phyloP scores from a whole-genome alignment of 345 rosid genomes.

The Gynandropsis gynandra region DNA sequence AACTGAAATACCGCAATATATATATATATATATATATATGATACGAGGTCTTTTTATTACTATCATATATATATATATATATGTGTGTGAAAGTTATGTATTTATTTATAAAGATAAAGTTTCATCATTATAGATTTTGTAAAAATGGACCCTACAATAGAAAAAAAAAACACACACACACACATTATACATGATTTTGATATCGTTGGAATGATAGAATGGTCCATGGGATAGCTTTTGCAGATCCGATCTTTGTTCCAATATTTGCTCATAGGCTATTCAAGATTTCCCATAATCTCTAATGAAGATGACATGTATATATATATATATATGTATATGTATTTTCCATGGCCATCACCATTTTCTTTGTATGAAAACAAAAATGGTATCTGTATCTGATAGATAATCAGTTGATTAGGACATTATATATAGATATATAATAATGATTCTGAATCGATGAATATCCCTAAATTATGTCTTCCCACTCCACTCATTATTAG shows the following conservation, averaged over 20 bases:
- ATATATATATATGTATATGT: constrained; percentile 26
- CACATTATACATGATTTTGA: too few relatives aligned
- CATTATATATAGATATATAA: not conserved
- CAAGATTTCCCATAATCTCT: constrained; percentile 46
- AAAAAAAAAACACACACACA: too few relatives aligned
- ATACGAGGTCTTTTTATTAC: too few relatives aligned
- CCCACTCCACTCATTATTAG: too few relatives aligned
- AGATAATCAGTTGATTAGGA: constrained; percentile 20
- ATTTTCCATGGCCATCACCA: constrained; percentile 11
- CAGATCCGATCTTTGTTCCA: constrained; percentile 15
- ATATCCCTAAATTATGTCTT: constrained; percentile 15
- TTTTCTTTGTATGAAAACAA: not conserved
- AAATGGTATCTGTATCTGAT: constrained; percentile 3
- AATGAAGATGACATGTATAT: constrained; percentile 34
- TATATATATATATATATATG: too few relatives aligned
- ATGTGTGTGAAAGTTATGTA: too few relatives aligned
- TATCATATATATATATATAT: too few relatives aligned
- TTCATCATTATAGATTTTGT: too few relatives aligned
- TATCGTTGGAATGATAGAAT: too few relatives aligned
- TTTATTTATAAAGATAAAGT: too few relatives aligned
- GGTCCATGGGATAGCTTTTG: constrained; percentile 23
- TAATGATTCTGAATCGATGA: constrained; percentile 14
- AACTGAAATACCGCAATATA: too few relatives aligned
- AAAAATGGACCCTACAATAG: too few relatives aligned
- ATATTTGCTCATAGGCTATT: constrained; percentile 35